Conservation (phyloP, 306 rosid genomes). For the Pterocarpus santalinus region DNA sequence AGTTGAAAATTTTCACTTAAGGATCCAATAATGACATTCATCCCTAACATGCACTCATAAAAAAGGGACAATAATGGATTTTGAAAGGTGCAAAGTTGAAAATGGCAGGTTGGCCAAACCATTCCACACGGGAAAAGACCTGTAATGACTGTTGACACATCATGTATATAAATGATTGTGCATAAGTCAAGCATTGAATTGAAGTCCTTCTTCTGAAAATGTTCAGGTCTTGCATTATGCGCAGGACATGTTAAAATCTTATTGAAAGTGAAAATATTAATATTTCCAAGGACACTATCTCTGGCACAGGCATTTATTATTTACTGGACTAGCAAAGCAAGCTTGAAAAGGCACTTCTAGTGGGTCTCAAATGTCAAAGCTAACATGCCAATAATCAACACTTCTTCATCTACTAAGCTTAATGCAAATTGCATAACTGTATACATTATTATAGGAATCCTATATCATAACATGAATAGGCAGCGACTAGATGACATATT, state of each 20-base stretch:
- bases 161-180: background rate
- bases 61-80: background rate
- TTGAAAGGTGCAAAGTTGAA: background rate
- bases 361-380: background rate
- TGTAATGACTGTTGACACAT: background rate
- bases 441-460: constrained; percentile 42
- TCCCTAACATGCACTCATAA: background rate
- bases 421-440: constrained; percentile 21
- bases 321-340: background rate
- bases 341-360: background rate
- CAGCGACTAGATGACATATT: constrained; percentile 22
- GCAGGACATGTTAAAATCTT: background rate
- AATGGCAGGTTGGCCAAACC: constrained; percentile 22
- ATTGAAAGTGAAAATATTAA: background rate
- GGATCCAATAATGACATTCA: constrained; percentile 8
- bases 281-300: constrained; percentile 22
- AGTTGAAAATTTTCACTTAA: background rate
- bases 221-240: constrained; percentile 5
- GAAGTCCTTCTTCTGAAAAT: background rate
- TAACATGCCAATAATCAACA: background rate
- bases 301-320: background rate
- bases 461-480: constrained; percentile 35
- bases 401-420: background rate
- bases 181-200: background rate
- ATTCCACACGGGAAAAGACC: background rate